Base-by-base conservation (phyloP, 192 early-diverging fungal species). In the Funneliformis geosporum region DNA sequence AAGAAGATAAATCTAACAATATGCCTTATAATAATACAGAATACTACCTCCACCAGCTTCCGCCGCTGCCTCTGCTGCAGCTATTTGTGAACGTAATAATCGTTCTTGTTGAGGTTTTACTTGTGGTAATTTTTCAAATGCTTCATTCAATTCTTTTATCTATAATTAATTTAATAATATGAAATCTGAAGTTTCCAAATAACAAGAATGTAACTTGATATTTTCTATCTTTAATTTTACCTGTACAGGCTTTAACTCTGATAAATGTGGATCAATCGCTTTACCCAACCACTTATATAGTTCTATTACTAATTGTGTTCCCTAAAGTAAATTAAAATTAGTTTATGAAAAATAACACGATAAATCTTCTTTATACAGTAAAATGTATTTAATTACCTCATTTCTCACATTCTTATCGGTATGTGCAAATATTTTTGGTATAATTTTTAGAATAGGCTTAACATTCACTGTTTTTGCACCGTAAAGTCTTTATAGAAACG, bases 171-270 rank as follows among this genome's bases (percentile, higher is more conserved):
- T n/a, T n/a, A n/a, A 55, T 42, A 81, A 14, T 47, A 11, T 67
- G 5, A 21, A 69, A 11, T 38, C 25, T 60, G 14, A 8, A 50
- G 25, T n/a, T 61, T 38, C 9, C 28, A 7, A 60, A 23, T 8
- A 44, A 25, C n/a, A 27, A 6, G 21, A 4, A 69, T n/a, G n/a
- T n/a, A 28, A 62, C 40, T 16, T 12, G 0, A n/a, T 28, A 8
- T n/a, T 38, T 46, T 43, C 76, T 68, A 42, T 81, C 2, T 33
- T 25, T 60, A 8, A 43, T 82, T 46, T 50, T 74, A 89, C 83
- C 83, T 98, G 95, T 4, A 99, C 95, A 0, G 98, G 97, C 74
- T 98, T 97, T 79, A 99, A 81, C 9, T 98, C 94, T 39, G 87
- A 87, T 47, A 99, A 82, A 68, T 90, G 94, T 23, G 90, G 86